Base-by-base conservation (phyloP, 257 asterid genomes). In the Striga asiatica region DNA sequence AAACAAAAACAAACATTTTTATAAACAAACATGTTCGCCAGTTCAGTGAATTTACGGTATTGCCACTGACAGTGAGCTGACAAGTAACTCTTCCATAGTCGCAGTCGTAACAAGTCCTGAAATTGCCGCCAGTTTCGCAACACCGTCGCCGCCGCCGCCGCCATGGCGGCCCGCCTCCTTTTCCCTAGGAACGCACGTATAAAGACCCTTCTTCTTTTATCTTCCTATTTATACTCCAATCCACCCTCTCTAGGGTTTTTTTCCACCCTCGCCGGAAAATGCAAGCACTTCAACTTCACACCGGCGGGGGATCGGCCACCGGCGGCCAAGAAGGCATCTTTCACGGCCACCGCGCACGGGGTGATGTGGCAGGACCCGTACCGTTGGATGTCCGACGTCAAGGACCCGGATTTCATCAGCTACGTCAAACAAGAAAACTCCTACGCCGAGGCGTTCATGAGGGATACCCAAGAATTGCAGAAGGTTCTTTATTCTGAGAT, bases 331-430 rank as follows among this genome's bases (percentile, higher is more conserved):
- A 91, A 80, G 66, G 74, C 77, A 7, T 84, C 92, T 61, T 80
- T 78, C 73, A 58, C 75, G 13, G 87, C 74, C 47, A 72, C 80
- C 38, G 83, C 76, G 10, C 89, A 91, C 67, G 94, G 94, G 16
- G 48, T 61, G 12, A 71, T 78, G 53, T 68, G 83, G 89, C 38
- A 75, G 56, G 98, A 91, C 68, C 93, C 89, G 0, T 87, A 80
- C 70, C 84, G 72, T 64, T 91, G 98, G 98, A 91, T 91, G 97
- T 73, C 78, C 66, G 66, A 82, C 64, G 54, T 67, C 58, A 67
- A 61, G 48, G 95, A 84, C 70, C 94, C 96, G 2, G 95, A 87
- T 84, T 84, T 91, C 66, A 48, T 66, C 47, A 70, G 62, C 51
- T 82, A 91, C 66, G 68, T 91, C 41, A 62, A 71, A 54, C 81